These are phyloP conservation scores for Mycotypha africana DNA, from an alignment of 371 early-diverging fungal species.

Conservation along the genomic window DNA sequence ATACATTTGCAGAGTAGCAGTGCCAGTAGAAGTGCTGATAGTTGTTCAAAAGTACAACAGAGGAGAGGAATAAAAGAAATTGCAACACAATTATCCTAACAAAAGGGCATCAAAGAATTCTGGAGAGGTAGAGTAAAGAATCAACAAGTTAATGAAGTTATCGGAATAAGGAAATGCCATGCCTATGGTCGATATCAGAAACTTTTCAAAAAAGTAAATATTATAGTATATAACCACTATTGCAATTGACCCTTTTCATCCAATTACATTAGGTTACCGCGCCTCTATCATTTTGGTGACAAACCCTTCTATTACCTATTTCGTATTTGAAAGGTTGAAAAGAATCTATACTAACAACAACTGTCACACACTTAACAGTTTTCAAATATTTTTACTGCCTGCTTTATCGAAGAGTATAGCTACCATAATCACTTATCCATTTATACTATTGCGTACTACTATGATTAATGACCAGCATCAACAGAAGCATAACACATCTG, in stretches of 20 bases:
- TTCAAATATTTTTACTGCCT: constrained; percentile 53
- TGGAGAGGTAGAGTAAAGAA: constrained; percentile 54
- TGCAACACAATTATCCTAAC: constrained; percentile 30
- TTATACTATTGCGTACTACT: constrained; percentile 51
- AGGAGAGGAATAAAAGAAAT: constrained; percentile 15
- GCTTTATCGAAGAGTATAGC: constrained; percentile 53
- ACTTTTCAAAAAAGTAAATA: too few relatives aligned
- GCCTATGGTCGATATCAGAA: too few relatives aligned
- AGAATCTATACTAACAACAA: constrained; percentile 24
- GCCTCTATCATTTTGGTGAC: constrained; percentile 53
- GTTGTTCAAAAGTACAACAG: too few relatives aligned
- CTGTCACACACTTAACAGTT: constrained; percentile 27
- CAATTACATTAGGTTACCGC: constrained; percentile 38
- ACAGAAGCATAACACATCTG: too few relatives aligned
- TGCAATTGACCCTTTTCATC: too few relatives aligned
- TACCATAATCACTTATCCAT: constrained; percentile 55
- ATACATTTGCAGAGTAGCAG: constrained; percentile 52
- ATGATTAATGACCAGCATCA: constrained; percentile 22
- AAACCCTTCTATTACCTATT: constrained; percentile 61
- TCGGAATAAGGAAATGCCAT: too few relatives aligned
- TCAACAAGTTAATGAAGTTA: too few relatives aligned
- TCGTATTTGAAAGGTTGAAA: constrained; percentile 54
- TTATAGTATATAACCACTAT: too few relatives aligned
- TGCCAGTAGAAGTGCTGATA: background rate
- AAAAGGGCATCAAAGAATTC: constrained; percentile 50